Evolutionary conservation across 2,329 filamentous ascomycete genomes (phyloP).

Genomic region (Didymella glomerata): DNA sequence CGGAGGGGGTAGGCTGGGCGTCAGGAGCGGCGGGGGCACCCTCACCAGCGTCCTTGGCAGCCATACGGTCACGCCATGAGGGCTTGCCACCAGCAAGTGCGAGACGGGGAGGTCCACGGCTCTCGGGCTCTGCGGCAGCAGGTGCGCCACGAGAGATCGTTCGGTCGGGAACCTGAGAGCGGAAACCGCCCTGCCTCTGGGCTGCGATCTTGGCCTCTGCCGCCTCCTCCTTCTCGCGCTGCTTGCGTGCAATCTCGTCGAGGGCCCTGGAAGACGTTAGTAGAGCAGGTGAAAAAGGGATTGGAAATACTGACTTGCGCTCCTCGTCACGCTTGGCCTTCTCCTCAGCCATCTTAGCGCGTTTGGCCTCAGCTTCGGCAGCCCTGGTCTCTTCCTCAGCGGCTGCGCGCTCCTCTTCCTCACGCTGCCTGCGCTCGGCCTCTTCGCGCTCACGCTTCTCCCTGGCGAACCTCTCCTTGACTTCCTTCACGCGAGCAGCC

Average conservation of each 20-base stretch:
- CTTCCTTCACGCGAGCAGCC: constrained; percentile 84
- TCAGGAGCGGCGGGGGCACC: constrained; percentile 47
- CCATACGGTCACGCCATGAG: constrained; percentile 78
- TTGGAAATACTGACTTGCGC: constrained; percentile 59
- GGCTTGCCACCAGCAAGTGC: constrained; percentile 68
- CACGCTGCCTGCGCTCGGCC: constrained; percentile 76
- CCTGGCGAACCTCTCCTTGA: constrained; percentile 80
- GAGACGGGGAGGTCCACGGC: constrained; percentile 67
- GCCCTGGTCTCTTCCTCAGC: constrained; percentile 88
- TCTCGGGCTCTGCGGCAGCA: constrained; percentile 24
- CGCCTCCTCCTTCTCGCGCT: constrained; percentile 87
- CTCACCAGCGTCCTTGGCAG: constrained; percentile 53
- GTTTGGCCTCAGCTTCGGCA: constrained; percentile 79
- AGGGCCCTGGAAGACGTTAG: constrained; percentile 59
- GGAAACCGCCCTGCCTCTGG: constrained; percentile 61
- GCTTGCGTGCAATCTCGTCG: constrained; percentile 69
- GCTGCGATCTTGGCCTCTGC: constrained; percentile 78
- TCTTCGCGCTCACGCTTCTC: constrained; percentile 88
- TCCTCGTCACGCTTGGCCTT: constrained; percentile 67
- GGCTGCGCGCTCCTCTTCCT: constrained; percentile 84
- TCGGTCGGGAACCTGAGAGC: constrained; percentile 46
- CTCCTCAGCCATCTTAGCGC: constrained; percentile 76
- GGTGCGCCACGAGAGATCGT: constrained; percentile 34
- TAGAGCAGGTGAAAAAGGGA: not conserved
- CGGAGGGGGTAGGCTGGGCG: constrained; percentile 39